Evolutionary conservation across 495 filamentous ascomycete genomes (phyloP).

Genomic region (Penicillium diatomitis): DNA sequence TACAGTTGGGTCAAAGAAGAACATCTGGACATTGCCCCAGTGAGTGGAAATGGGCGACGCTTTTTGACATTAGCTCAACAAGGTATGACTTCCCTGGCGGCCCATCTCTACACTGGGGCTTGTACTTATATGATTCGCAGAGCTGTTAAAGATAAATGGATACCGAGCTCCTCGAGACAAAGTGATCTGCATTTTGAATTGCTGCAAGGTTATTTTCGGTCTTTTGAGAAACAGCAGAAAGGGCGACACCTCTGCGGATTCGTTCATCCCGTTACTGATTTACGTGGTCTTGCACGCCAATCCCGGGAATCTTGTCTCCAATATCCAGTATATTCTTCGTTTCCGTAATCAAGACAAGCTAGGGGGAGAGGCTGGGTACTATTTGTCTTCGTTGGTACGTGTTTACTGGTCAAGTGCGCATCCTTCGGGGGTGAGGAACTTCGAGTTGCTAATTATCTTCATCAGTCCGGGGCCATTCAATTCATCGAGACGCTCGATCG

Average conservation of each 20-base stretch:
- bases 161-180: constrained; percentile 96
- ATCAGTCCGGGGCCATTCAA: constrained; percentile 84
- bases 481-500: constrained; percentile 96
- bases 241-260: constrained; percentile 83
- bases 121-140: constrained; percentile 35
- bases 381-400: constrained; percentile 83
- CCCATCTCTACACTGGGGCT: neutral
- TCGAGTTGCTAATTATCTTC: constrained; percentile 4
- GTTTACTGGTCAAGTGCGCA: neutral
- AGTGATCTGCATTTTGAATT: constrained; percentile 96
- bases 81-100: constrained; percentile 38
- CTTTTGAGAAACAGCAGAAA: constrained; percentile 83
- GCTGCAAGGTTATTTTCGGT: constrained; percentile 99
- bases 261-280: constrained; percentile 91
- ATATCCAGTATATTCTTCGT: constrained; percentile 94
- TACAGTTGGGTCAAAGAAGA: constrained; percentile 93
- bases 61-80: constrained; percentile 87
- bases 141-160: constrained; percentile 88
- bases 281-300: constrained; percentile 92
- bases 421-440: too few relatives aligned
- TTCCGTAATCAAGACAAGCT: constrained; percentile 98
- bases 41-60: constrained; percentile 71
- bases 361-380: constrained; percentile 93
- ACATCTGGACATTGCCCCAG: constrained; percentile 88
- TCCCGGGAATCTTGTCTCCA: constrained; percentile 90